Evolutionary conservation across 2,329 filamentous ascomycete genomes (phyloP), one percentile per base, ranked within the genome.

Genomic region (Fusarium vanettenii): DNA sequence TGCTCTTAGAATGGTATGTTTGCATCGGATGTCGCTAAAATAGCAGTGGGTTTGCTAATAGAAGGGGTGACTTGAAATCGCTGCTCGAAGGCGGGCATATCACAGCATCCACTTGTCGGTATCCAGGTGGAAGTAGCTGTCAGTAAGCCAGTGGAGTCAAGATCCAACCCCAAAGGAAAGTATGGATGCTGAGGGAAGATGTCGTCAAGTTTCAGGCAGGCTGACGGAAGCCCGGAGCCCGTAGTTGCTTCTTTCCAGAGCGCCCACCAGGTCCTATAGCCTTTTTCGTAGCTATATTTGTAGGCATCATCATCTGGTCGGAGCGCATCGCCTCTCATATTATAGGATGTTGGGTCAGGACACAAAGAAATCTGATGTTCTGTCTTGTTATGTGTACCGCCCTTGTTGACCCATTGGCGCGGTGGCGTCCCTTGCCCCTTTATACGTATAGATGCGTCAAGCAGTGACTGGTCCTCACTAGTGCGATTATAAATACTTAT

Each of bases 121-220:
- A 14, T 16, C 63, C 63, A 70, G 59, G 59, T 66, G 8, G 63
- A 60, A 18, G 59, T 62, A 33, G 63, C 63, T 16, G 41, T 60
- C 6, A 70, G 7, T 13, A 70, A 41, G 7, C 63, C 63, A n/a
- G 63, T 60, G 3, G 39, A n/a, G 9, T 66, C 67, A 33, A 59
- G 62, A 6, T 66, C 11, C 4, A 66, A 6, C 33, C 57, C 62
- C 0, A 60, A 16, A 6, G 67, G 67, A 37, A 70, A 13, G 48
- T 8, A 2, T 14, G 67, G 67, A 31, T 70, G 63, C n/a, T 55
- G 33, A 22, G 67, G 50, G n/a, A 60, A 66, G 35, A 11, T n/a
- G 10, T 45, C 16, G n/a, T 70, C 63, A 39, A 41, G 59, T 25
- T 63, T 41, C 6, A 70, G 37, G 27, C 50, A 66, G 14, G 59